Percentiles rank a stretch among this genome's conserved stretches.
These are phyloP conservation scores for Fonsecaea pedrosoi DNA, from an alignment of 2,329 filamentous ascomycete species.

Conservation along the genomic window DNA sequence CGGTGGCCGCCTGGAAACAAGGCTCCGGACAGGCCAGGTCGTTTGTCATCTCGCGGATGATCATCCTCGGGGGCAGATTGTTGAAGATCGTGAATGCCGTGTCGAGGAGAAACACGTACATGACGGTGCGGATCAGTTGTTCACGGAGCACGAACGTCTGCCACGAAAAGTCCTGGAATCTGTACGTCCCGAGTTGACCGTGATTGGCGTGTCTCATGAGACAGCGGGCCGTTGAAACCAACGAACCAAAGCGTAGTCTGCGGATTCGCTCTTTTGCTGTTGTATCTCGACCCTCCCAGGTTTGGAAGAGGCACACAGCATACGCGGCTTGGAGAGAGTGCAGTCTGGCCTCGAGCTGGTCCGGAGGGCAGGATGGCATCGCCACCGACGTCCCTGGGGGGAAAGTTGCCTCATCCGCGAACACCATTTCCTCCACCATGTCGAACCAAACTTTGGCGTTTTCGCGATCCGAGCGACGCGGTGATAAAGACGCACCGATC, in stretches of 20 bases:
- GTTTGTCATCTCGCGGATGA: conserved; percentile 51
- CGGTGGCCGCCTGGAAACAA: conserved; percentile 47
- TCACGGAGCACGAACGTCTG: conserved; percentile 45
- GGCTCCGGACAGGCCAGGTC: conserved; percentile 47
- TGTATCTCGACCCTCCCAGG: conserved; percentile 48
- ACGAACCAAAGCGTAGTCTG: conserved; percentile 39
- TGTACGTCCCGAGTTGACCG: no score
- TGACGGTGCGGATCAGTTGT: conserved; percentile 43
- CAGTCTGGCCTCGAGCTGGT: conserved; percentile 38
- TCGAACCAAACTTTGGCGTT: conserved; percentile 48
- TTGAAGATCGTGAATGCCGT: conserved; percentile 52
- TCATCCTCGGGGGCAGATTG: conserved; percentile 50
- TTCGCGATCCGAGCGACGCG: background rate
- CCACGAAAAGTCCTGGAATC: conserved; percentile 44
- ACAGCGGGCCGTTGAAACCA: no score
- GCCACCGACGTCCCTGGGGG: conserved; percentile 43
- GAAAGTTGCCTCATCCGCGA: conserved; percentile 45
- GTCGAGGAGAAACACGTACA: conserved; percentile 42
- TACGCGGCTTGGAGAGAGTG: conserved; percentile 47
- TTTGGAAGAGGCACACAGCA: conserved; percentile 49
- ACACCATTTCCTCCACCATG: conserved; percentile 48
- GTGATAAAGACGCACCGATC: conserved; percentile 8
- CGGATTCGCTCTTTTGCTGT: conserved; percentile 47
- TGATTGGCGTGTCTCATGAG: no score
- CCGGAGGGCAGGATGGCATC: conserved; percentile 34